Conservation (phyloP, 1,139 yeast species). For the Starmera stellimalicola region DNA sequence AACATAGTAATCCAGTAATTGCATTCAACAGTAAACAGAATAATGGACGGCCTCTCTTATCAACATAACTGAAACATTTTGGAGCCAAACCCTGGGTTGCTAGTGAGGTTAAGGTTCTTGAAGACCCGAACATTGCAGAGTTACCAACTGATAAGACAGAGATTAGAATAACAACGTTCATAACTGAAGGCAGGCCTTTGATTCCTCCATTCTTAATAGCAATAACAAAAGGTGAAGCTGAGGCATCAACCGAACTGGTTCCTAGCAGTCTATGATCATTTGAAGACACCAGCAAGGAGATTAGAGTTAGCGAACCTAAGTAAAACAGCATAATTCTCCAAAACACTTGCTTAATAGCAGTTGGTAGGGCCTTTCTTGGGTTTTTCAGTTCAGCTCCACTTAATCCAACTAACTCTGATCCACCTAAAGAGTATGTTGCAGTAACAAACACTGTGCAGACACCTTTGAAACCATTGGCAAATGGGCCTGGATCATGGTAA, state of each 20-base stretch:
- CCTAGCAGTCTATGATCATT: constrained; percentile 35
- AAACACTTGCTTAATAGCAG: constrained; percentile 59
- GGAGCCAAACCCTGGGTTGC: constrained; percentile 76
- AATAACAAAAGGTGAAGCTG: constrained; percentile 61
- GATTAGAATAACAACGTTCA: constrained; percentile 58
- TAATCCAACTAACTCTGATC: constrained; percentile 66
- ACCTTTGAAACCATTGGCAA: constrained; percentile 57
- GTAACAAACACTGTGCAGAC: constrained; percentile 66
- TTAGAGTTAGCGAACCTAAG: constrained; percentile 44
- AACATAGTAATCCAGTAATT: constrained; percentile 56
- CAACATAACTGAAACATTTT: constrained; percentile 56
- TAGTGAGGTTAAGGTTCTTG: constrained; percentile 70
- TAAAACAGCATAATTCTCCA: constrained; percentile 61
- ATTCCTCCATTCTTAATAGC: constrained; percentile 53
- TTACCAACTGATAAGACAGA: constrained; percentile 60
- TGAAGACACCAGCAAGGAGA: constrained; percentile 54
- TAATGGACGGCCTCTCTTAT: constrained; percentile 68
- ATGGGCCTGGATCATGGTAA: constrained; percentile 49
- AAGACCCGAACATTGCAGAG: constrained; percentile 60
- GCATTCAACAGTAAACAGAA: constrained; percentile 50
- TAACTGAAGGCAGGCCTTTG: constrained; percentile 50
- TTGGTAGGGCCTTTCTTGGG: constrained; percentile 56
- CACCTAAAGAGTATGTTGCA: constrained; percentile 77
- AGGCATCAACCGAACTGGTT: constrained; percentile 38
- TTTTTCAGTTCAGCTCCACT: constrained; percentile 75